These are phyloP conservation scores for Fragilariopsis cylindrus DNA, from an alignment of 108 stramenopile genomes.

Conservation along the genomic window DNA sequence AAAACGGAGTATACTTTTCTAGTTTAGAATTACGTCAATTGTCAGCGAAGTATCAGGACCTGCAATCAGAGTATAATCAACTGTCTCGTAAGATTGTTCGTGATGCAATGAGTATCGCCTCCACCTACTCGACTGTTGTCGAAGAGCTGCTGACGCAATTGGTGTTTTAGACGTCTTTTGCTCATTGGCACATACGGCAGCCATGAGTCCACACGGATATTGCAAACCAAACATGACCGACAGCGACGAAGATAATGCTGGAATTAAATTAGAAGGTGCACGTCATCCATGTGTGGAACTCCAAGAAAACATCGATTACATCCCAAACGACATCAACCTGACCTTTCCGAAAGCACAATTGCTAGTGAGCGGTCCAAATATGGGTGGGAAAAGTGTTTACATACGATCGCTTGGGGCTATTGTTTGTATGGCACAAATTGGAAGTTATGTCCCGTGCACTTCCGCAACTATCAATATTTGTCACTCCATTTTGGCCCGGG, in stretches of 20 bases:
- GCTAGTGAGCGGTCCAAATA: slow-evolving; percentile 98
- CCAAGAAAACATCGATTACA: slow-evolving; percentile 89
- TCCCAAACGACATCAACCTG: slow-evolving; percentile 92
- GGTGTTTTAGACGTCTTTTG: slow-evolving; percentile 85
- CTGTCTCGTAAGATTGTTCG: slow-evolving; percentile 71
- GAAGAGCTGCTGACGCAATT: slow-evolving; percentile 60
- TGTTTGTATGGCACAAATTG: slow-evolving; percentile 95
- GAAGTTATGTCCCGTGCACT: slow-evolving; percentile 84
- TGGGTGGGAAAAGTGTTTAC: slow-evolving; percentile 84
- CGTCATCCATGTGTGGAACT: slow-evolving; percentile 98
- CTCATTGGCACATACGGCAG: slow-evolving; percentile 87
- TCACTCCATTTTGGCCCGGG: slow-evolving; percentile 90
- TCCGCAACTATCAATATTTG: slow-evolving; percentile 88
- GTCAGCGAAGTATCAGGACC: slow-evolving; percentile 58
- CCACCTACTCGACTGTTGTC: slow-evolving; percentile 85
- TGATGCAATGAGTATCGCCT: slow-evolving; percentile 79
- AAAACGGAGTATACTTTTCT: slow-evolving; percentile 96
- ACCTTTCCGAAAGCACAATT: slow-evolving; percentile 50
- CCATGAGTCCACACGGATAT: slow-evolving; percentile 78
- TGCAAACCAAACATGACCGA: slow-evolving; percentile 89
- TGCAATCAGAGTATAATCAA: slow-evolving; percentile 71
- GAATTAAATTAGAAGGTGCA: slow-evolving; percentile 79
- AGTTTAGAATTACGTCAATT: slow-evolving; percentile 70
- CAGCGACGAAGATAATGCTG: slow-evolving; percentile 72
- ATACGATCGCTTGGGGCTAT: slow-evolving; percentile 94